Conservation (phyloP, 495 filamentous ascomycete genomes). For the Aspergillus avenaceus region DNA sequence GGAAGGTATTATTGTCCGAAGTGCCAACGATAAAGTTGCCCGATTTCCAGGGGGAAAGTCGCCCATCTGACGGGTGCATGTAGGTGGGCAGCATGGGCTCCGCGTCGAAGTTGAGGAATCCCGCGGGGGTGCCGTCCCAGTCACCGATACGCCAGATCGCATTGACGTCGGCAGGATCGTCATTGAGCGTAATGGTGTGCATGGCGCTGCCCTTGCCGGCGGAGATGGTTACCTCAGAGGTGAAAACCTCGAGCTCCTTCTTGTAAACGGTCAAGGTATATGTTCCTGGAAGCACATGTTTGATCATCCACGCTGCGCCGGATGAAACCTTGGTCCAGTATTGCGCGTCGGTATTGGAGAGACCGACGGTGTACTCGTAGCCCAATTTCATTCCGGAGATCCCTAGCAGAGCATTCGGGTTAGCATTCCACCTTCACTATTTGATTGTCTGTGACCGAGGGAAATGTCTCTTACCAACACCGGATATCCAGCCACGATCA, state of each 20-base stretch:
- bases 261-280: conserved; percentile 10
- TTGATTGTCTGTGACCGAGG: too few species aligned
- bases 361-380: conserved; percentile 1
- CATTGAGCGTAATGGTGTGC: not conserved
- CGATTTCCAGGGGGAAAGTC: conserved; percentile 6
- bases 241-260: conserved; percentile 3
- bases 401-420: too few species aligned
- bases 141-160: conserved; percentile 7
- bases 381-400: conserved; percentile 3
- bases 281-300: conserved; percentile 1
- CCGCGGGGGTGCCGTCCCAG: conserved; percentile 7
- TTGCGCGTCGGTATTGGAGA: conserved; percentile 5
- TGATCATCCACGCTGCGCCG: conserved; percentile 2
- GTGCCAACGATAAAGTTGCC: conserved; percentile 5
- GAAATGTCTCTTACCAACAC: not conserved
- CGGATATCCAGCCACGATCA: conserved; percentile 1
- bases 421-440: too few species aligned
- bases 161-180: not conserved
- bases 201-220: not conserved
- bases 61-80: conserved; percentile 9
- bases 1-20: not conserved
- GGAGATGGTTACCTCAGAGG: not conserved
- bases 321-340: conserved; percentile 4
- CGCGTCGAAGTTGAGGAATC: conserved; percentile 1
- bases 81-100: not conserved